These are phyloP conservation scores for Moesziomyces sp. DNA, from an alignment of 1,284 basidiomycete genomes.

Conservation along the genomic window DNA sequence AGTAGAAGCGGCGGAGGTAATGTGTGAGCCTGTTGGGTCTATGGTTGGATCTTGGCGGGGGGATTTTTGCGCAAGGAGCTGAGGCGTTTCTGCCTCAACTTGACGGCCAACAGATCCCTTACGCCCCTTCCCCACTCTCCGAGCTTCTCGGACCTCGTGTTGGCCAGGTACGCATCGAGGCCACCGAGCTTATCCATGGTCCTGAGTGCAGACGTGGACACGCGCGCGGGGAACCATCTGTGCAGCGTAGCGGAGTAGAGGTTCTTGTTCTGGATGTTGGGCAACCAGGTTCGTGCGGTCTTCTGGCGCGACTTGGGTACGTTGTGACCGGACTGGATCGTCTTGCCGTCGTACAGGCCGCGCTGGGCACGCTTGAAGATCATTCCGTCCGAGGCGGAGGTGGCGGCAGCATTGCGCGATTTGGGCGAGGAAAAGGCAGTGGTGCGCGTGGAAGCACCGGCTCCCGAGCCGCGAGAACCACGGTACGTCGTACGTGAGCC, in stretches of 20 bases:
- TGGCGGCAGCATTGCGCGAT: constrained; percentile 51
- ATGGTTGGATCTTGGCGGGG: background rate
- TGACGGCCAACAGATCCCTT: constrained; percentile 40
- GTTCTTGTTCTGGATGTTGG: constrained; percentile 60
- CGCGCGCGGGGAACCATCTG: constrained; percentile 28
- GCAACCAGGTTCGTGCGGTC: constrained; percentile 58
- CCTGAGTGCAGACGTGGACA: constrained; percentile 54
- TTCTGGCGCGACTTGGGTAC: constrained; percentile 66
- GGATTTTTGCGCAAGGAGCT: background rate
- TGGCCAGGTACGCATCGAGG: constrained; percentile 60
- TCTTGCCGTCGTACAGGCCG: constrained; percentile 63
- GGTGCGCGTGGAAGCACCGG: constrained; percentile 58
- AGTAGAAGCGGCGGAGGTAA: too few relatives aligned
- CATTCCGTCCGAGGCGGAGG: constrained; percentile 39
- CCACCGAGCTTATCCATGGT: constrained; percentile 64
- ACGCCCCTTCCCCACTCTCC: constrained; percentile 61
- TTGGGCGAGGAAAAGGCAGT: constrained; percentile 60
- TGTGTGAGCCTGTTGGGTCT: too few relatives aligned
- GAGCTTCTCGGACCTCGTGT: constrained; percentile 51
- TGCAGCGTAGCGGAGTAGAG: constrained; percentile 53
- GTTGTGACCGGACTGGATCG: constrained; percentile 62
- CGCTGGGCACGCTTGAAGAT: constrained; percentile 65
- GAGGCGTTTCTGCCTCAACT: constrained; percentile 32
- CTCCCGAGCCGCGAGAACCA: constrained; percentile 59
- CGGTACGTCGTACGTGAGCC: constrained; percentile 66